Conservation (phyloP, 169 alveolate genomes). For the Eimeria sp. region DNA sequence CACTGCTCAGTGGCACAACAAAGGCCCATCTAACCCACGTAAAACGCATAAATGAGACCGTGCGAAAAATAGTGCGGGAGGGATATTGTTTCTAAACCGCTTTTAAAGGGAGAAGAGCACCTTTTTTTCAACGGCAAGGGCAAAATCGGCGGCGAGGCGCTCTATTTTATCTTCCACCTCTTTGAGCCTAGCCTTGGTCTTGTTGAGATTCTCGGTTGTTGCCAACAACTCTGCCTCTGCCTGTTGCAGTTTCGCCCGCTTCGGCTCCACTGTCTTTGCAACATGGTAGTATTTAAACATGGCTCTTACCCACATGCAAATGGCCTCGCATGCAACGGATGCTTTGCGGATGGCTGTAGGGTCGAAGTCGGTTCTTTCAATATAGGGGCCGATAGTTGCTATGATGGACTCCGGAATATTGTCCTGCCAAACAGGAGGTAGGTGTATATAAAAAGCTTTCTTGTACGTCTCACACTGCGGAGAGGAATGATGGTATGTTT, state of each 20-base stretch:
- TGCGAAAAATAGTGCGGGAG: not conserved
- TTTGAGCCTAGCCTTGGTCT: constrained; percentile 93
- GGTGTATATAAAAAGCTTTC: constrained; percentile 72
- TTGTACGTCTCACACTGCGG: not conserved
- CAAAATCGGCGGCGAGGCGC: constrained; percentile 93
- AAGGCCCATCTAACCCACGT: not conserved
- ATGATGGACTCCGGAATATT: constrained; percentile 97
- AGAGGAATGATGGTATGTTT: constrained; percentile 73
- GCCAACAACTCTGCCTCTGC: constrained; percentile 96
- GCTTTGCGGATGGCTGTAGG: constrained; percentile 93
- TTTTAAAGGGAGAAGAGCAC: constrained; percentile 62
- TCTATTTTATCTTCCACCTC: constrained; percentile 94
- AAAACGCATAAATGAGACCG: not conserved
- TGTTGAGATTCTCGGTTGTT: constrained; percentile 93
- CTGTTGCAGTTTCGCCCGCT: constrained; percentile 94
- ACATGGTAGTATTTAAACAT: constrained; percentile 96
- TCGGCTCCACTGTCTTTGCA: constrained; percentile 95
- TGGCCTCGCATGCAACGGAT: constrained; percentile 94
- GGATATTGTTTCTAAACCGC: not conserved
- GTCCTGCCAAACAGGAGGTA: constrained; percentile 94
- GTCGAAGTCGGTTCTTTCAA: constrained; percentile 90
- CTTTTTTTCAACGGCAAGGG: constrained; percentile 93
- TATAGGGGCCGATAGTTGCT: constrained; percentile 96
- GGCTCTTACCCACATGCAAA: constrained; percentile 97
- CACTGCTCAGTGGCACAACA: not conserved